A percentile compares a stretch with the other conserved stretches of the same genome.
Evolutionary conservation across 2,329 filamentous ascomycete genomes (phyloP).

Genomic region (Periglandula ipomoeae): DNA sequence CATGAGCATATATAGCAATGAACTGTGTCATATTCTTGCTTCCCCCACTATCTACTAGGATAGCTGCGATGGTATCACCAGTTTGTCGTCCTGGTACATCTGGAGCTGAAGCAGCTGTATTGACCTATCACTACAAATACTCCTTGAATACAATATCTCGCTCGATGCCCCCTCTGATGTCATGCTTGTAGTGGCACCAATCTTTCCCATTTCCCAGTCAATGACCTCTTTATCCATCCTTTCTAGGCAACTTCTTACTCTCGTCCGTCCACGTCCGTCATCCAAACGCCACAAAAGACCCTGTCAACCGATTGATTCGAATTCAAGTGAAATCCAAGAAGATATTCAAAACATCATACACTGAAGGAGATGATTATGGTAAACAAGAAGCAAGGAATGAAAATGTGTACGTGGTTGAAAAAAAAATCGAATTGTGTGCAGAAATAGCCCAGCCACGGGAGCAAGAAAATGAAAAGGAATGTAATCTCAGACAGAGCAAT

Average conservation of each 20-base stretch:
- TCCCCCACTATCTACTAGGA: too few species aligned
- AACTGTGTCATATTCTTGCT: too few species aligned
- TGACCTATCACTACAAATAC: not conserved
- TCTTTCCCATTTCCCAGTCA: not conserved
- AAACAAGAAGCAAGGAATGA: constrained; percentile 21
- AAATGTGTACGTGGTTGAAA: not conserved
- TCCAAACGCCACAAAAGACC: not conserved
- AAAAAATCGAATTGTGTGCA: not conserved
- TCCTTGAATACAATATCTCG: not conserved
- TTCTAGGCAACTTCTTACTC: not conserved
- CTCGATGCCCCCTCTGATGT: not conserved
- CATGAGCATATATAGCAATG: too few species aligned
- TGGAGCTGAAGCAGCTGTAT: not conserved
- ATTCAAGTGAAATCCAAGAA: constrained; percentile 1
- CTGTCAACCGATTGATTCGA: not conserved
- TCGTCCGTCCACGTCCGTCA: not conserved
- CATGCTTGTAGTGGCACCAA: not conserved
- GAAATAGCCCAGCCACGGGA: not conserved
- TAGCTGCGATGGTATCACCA: too few species aligned
- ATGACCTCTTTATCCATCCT: not conserved
- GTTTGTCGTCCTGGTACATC: too few species aligned
- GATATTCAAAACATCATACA: constrained; percentile 20
- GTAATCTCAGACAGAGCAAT: constrained; percentile 15
- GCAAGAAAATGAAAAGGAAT: constrained; percentile 8
- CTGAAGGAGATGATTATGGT: constrained; percentile 15